phyloP scores from a whole-genome alignment of 805 yeast species.

The Babjeviella inositovora region DNA sequence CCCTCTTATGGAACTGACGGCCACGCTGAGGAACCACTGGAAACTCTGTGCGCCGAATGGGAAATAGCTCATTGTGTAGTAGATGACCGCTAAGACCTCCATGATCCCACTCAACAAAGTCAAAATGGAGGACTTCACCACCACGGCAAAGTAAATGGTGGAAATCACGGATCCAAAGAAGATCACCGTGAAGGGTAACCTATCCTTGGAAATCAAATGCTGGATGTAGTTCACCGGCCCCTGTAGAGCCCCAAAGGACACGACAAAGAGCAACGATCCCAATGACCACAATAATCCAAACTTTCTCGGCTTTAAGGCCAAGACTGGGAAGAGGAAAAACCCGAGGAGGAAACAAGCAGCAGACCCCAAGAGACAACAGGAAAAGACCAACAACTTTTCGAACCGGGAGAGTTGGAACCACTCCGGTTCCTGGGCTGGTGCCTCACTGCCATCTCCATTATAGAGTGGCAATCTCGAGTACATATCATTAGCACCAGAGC shows the following conservation, averaged over 20 bases:
- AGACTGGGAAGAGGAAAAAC: conserved; percentile 72
- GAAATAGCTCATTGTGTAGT: conserved; percentile 84
- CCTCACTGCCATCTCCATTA: conserved; percentile 26
- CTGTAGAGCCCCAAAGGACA: conserved; percentile 82
- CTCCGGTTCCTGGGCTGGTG: conserved; percentile 41
- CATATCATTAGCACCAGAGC: conserved; percentile 30
- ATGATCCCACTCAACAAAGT: conserved; percentile 62
- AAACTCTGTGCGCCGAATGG: conserved; percentile 85
- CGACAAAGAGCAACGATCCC: conserved; percentile 75
- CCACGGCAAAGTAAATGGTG: conserved; percentile 67
- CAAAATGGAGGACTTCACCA: conserved; percentile 53
- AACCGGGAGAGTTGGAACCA: conserved; percentile 68
- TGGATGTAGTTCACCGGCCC: conserved; percentile 74
- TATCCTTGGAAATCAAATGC: conserved; percentile 59
- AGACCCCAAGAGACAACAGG: conserved; percentile 62
- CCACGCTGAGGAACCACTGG: conserved; percentile 28
- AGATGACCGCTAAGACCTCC: conserved; percentile 76
- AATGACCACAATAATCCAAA: conserved; percentile 85
- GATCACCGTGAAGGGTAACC: conserved; percentile 67
- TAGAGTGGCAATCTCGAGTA: conserved; percentile 54
- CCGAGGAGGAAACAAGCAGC: conserved; percentile 72
- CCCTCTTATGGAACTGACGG: conserved; percentile 24
- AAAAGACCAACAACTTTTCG: conserved; percentile 68
- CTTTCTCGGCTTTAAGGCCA: conserved; percentile 80
- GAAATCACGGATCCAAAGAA: conserved; percentile 68